Base-by-base conservation (phyloP, 331 rosid genomes). In the Stylosanthes scabra region DNA sequence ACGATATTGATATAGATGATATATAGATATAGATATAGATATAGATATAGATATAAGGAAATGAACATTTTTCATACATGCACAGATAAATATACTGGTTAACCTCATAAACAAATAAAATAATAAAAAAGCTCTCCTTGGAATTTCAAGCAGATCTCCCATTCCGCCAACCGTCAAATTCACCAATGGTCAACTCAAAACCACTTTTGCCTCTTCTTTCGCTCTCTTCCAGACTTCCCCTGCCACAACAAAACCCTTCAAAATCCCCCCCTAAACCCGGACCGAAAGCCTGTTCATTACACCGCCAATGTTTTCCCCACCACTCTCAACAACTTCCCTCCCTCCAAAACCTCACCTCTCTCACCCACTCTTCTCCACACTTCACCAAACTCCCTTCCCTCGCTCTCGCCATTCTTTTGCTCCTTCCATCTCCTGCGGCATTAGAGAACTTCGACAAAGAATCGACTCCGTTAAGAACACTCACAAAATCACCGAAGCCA, bases 401-500 rank as follows among this genome's bases (percentile, higher is more conserved):
- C 68, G n/a, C 40, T 70, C 76, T 41, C 64, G 31, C 64, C 68
- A 78, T 28, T 54, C 76, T 6, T 16, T 14, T 11, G 10, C 49
- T 4, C 6, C 52, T 10, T 40, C 80, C 20, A 84, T 78, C 85
- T 54, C 1, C n/a, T 88, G 86, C 66, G 88, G 91, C 14, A 65
- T 84, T 31, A 87, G 93, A 7, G 88, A 90, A 54, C 88, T 93
- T 50, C 87, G 97, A 1, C 74, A 79, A 0, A 83, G 98, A 62
- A 89, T 91, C 60, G 63, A 49, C 1, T 71, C 93, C 0, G 92
- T 91, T 6, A 85, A 84, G 57, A 89, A 78, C 78, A 89, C 92
- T 9, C 93, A 86, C 81, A 93, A 93, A 79, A 87, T 93, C 80
- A 91, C 97, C 4, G 98, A 93, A 80, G 96, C 96, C n/a, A n/a